Percentiles rank a stretch among this genome's conserved stretches.
phyloP scores from a whole-genome alignment of 441 rosid species.

The Kokia cookei region DNA sequence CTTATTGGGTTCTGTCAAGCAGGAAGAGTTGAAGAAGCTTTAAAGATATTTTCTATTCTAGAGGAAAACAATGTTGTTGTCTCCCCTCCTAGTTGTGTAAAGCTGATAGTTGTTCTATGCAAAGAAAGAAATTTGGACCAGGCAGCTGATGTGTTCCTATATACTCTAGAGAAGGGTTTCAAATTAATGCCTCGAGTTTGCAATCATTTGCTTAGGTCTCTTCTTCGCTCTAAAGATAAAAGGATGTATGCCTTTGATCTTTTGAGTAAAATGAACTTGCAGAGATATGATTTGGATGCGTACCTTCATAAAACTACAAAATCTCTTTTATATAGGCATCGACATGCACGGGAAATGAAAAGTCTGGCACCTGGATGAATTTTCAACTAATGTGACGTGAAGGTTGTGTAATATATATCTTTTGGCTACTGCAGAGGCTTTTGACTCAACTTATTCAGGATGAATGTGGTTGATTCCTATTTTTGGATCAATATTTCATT shows the following conservation, averaged over 20 bases:
- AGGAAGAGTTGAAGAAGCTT: conserved; percentile 55
- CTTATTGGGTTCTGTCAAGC: conserved; percentile 70
- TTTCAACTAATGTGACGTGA: not conserved
- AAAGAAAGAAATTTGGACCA: conserved; percentile 39
- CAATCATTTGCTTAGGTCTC: conserved; percentile 43
- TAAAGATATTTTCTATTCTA: conserved; percentile 51
- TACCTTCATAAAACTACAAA: conserved; percentile 32
- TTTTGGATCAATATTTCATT: not conserved
- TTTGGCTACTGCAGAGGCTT: conserved; percentile 3
- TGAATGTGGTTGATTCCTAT: not conserved
- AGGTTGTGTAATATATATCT: not conserved
- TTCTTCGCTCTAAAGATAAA: conserved; percentile 35
- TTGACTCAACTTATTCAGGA: not conserved
- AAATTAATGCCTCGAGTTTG: conserved; percentile 45
- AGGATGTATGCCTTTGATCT: conserved; percentile 34
- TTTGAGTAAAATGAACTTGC: conserved; percentile 41
- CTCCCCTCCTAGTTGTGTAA: conserved; percentile 70
- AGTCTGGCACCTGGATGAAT: conserved; percentile 16
- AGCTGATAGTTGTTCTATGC: conserved; percentile 53
- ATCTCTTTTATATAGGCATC: conserved; percentile 21
- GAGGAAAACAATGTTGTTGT: conserved; percentile 41
- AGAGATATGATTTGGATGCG: conserved; percentile 55
- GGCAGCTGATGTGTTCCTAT: conserved; percentile 56
- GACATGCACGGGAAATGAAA: conserved; percentile 8
- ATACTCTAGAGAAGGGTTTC: conserved; percentile 58